Evolutionary conservation across 2,329 filamentous ascomycete species (phyloP), one percentile per base, ranked within the genome.

Genomic region (Domatiomyces catenatus): DNA sequence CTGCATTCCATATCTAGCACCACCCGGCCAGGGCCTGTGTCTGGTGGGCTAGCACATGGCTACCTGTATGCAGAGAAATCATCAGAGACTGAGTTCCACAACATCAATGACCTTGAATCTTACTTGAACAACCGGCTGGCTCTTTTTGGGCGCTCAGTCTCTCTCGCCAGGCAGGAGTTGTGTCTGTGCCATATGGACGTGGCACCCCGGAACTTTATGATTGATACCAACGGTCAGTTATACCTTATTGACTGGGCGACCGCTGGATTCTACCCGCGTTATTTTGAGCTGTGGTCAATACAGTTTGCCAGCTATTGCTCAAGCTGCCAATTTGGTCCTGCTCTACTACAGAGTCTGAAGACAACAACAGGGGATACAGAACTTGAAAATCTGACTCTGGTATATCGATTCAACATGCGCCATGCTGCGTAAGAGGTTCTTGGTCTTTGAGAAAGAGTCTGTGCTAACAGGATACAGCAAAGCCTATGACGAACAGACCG

Each of bases 161-260:
- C 32, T 15, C 28, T 52, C 8, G 46, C 22, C 10, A 47, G 43
- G 42, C 22, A 49, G 22, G 20, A 52, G 12, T 20, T 49, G 8
- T 43, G 36, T 22, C 20, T 49, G 47, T 52, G 47, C 46, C 50
- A 49, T 42, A 47, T 46, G 46, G 53, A 45, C 58, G 54, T 58
- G 42, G 56, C 52, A n/a, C 55, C 53, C 48, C 51, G 55, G 8
- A 58, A 60, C 32, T 54, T 59, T 12, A 2, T 60, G 6, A 56
- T 52, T 51, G 49, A 57, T 28, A 49, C 56, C 46, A 51, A 61
- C 52, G 57, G 60, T 1, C 51, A 52, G 20, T 18, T 59, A 1
- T 62, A 53, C 49, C 53, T 62, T 44, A 8, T 61, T 54, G 57
- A 61, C 52, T 61, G 55, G 58, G 53, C 52, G 42, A 59, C 57